These are phyloP conservation scores for Oenanthe javanica DNA, from an alignment of 140 eudicot species.

Conservation along the genomic window DNA sequence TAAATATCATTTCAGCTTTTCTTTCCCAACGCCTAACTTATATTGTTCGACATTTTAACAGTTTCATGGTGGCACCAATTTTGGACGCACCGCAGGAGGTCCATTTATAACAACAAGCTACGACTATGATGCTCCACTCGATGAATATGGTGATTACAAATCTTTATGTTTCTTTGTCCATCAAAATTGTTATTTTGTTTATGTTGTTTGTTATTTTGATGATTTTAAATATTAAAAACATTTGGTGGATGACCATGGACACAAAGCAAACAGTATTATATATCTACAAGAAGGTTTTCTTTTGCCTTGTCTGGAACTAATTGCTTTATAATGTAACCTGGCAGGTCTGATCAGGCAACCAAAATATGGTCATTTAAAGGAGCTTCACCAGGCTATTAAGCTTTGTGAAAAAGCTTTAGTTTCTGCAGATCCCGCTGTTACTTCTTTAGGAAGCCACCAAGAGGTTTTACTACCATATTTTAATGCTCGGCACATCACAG, in stretches of 20 bases:
- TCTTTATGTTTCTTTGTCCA: neutral
- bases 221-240: neutral
- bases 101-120: slow-evolving; percentile 92
- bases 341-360: slow-evolving; percentile 72
- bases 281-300: neutral
- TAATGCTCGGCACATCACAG: neutral
- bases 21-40: neutral
- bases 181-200: neutral
- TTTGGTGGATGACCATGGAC: neutral
- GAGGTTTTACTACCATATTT: slow-evolving; percentile 37
- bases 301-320: neutral
- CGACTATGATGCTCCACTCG: slow-evolving; percentile 96
- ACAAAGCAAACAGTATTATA: neutral
- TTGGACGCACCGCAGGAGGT: slow-evolving; percentile 90
- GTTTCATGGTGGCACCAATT: slow-evolving; percentile 98
- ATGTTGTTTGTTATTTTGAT: neutral
- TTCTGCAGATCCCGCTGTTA: slow-evolving; percentile 50
- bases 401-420: slow-evolving; percentile 62
- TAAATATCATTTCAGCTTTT: neutral
- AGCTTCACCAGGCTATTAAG: slow-evolving; percentile 63
- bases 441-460: slow-evolving; percentile 59
- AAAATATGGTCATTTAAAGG: slow-evolving; percentile 61
- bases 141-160: slow-evolving; percentile 70
- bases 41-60: slow-evolving; percentile 17
- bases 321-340: neutral